phyloP scores from a whole-genome alignment of 108 stramenopile genomes.

The Parmales sp. region DNA sequence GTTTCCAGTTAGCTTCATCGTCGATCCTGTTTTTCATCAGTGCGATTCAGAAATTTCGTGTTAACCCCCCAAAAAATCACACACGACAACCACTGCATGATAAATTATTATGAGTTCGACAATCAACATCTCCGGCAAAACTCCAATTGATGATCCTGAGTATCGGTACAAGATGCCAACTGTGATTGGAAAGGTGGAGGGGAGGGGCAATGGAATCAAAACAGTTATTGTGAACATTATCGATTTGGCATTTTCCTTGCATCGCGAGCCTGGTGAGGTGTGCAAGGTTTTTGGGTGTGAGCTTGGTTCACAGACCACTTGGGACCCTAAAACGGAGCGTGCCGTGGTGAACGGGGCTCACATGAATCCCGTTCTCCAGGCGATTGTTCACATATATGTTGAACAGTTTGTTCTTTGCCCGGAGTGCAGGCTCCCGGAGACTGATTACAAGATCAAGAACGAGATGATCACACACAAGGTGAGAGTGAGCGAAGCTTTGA shows the following conservation, averaged over 20 bases:
- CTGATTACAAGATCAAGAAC: constrained; percentile 92
- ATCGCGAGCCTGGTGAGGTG: constrained; percentile 83
- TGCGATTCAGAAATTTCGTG: too few species aligned
- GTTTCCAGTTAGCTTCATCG: too few species aligned
- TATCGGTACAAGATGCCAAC: constrained; percentile 97
- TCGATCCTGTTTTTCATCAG: too few species aligned
- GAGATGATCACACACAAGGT: constrained; percentile 83
- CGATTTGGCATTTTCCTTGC: constrained; percentile 67
- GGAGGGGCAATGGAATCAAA: constrained; percentile 98
- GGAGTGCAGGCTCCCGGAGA: constrained; percentile 89
- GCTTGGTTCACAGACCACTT: constrained; percentile 92
- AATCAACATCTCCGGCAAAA: constrained; percentile 78
- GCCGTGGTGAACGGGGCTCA: constrained; percentile 97
- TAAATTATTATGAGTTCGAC: constrained; percentile 23
- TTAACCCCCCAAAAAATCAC: background rate
- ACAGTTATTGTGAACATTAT: constrained; percentile 91
- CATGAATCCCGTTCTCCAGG: constrained; percentile 74
- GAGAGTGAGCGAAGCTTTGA: too few species aligned
- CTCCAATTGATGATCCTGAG: constrained; percentile 83
- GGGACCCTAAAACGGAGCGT: constrained; percentile 78
- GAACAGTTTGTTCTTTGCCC: constrained; percentile 95
- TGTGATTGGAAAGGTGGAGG: constrained; percentile 91
- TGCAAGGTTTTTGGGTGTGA: constrained; percentile 98
- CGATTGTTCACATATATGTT: constrained; percentile 81
- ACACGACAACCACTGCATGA: constrained; percentile 58